Base-by-base conservation (phyloP, 805 yeast genomes). In the Danielozyma ontarioensis region DNA sequence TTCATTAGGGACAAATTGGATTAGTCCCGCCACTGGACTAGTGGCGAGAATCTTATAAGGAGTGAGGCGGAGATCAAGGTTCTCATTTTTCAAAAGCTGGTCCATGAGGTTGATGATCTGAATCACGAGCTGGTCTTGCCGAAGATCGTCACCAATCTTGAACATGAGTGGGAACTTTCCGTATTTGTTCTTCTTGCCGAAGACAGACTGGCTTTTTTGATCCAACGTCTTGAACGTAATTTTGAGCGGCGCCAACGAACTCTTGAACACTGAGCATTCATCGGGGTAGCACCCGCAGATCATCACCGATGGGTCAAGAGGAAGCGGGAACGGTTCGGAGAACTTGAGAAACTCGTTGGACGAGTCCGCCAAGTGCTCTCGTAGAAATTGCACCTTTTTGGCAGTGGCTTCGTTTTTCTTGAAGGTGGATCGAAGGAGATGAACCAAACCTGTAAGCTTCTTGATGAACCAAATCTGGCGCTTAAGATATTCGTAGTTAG, bases 81-180 rank as follows among this genome's bases (percentile, higher is more conserved):
- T 93, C 52, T 93, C 98, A 53, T 85, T 84, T 41, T 83, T 77
- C 33, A 93, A 61, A 28, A 93, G 71, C 52, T 78, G 86, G 53
- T 93, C 96, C 95, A 93, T 93, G 38, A 93, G 64, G 36, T 81
- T 74, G 36, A 93, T 85, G 40, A 93, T 86, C 57, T 93, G 98
- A 31, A 88, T 83, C n/a, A 93, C 95, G 42, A 93, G 71, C 57
- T 93, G 99, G 64, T 93, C 99, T 57, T 93, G 99, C 39, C 97
- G 69, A 32, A 93, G 67, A 54, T 93, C 98, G 42, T 84, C 99
- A 11, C 99, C 99, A 32, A 84, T 83, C 57, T 93, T 93, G 62
- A 87, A 90, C 83, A 93, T 90, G 24, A 93, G 62, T 4, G 94
- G 78, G 55, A 87, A 93, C 33, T 60, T 64, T 3, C 69, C 69